Conservation (phyloP, 306 rosid genomes). For the Luffa acutangula region DNA sequence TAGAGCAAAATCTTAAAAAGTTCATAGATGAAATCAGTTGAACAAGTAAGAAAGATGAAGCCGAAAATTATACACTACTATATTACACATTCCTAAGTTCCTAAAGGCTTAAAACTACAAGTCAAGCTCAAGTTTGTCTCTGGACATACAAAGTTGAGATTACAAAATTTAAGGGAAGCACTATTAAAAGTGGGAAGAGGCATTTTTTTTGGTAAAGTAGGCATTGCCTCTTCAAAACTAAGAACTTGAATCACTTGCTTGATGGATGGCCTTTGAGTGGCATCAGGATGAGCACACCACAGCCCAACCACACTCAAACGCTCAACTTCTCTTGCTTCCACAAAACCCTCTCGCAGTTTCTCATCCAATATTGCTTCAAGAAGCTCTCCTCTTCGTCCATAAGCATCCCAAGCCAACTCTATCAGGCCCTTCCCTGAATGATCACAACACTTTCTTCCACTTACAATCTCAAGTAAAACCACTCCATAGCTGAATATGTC, state of each 20-base stretch:
- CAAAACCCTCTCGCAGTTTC: not conserved
- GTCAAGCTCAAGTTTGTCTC: not conserved
- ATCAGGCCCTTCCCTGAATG: not conserved
- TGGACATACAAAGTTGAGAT: not conserved
- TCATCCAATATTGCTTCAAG: not conserved
- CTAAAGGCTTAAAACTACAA: not conserved
- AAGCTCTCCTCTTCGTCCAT: conserved; percentile 2
- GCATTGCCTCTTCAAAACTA: not conserved
- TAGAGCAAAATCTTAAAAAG: too few species aligned
- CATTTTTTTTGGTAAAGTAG: not conserved
- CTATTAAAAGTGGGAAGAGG: not conserved
- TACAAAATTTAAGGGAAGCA: not conserved
- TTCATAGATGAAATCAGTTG: not conserved
- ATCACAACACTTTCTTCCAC: not conserved
- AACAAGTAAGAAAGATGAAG: not conserved
- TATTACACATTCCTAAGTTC: not conserved
- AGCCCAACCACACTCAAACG: not conserved
- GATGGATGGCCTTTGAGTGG: not conserved
- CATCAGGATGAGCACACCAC: conserved; percentile 4
- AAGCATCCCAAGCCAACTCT: conserved; percentile 6
- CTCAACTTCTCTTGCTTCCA: not conserved
- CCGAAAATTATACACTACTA: not conserved
- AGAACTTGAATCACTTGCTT: conserved; percentile 2
- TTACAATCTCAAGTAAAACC: not conserved
- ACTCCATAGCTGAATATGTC: conserved; percentile 4